Conservation (phyloP, 2,329 filamentous ascomycete genomes). For the Zymoseptoria ardabiliae region DNA sequence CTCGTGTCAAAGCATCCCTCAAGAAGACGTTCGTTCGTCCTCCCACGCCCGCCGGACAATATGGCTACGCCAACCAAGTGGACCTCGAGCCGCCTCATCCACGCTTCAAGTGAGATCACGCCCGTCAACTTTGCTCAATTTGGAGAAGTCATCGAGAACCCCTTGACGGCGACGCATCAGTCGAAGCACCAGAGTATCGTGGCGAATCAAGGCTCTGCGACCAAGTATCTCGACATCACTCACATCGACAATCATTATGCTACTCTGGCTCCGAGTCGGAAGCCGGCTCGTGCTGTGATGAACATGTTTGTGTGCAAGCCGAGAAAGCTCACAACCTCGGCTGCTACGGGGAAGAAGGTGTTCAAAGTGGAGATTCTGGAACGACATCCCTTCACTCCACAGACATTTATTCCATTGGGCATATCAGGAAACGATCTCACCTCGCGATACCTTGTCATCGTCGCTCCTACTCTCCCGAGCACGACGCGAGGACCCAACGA, state of each 20-base stretch:
- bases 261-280: conserved; percentile 52
- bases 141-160: conserved; percentile 72
- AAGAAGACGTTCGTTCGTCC: conserved; percentile 15
- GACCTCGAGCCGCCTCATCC: conserved; percentile 42
- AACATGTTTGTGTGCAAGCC: conserved; percentile 86
- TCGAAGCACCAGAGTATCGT: conserved; percentile 45
- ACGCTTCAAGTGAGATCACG: conserved; percentile 56
- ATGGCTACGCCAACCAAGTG: not conserved
- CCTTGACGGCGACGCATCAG: conserved; percentile 28
- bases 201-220: conserved; percentile 79
- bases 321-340: conserved; percentile 40
- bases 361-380: conserved; percentile 73
- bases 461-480: conserved; percentile 66
- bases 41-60: conserved; percentile 3
- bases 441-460: conserved; percentile 71
- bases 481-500: conserved; percentile 3
- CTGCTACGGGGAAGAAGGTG: conserved; percentile 22
- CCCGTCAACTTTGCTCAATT: conserved; percentile 65
- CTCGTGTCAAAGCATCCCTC: conserved; percentile 12
- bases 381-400: conserved; percentile 86
- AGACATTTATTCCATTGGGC: conserved; percentile 80
- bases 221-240: conserved; percentile 80
- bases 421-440: conserved; percentile 40
- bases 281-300: conserved; percentile 56
- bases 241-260: conserved; percentile 62